Base-by-base conservation (phyloP, 805 yeast genomes). In the Pichia sporocuriosa region DNA sequence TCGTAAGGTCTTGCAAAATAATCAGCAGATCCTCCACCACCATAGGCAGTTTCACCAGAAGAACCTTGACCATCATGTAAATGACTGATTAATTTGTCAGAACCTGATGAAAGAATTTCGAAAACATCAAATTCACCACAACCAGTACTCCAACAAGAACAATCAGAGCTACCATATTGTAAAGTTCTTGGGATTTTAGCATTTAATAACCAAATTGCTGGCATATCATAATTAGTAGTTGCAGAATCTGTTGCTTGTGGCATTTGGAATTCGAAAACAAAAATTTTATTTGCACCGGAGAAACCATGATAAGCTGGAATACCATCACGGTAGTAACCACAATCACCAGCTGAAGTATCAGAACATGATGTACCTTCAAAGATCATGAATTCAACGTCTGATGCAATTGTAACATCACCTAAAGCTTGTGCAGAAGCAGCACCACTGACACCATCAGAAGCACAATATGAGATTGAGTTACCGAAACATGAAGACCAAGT, bases 81-180 rank as follows among this genome's bases (percentile, higher is more conserved):
- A 61, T 87, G 93, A 43, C 85, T 70, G 55, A 84, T 80, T 63
- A 89, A 69, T 62, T 81, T 79, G 61, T 71, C 68, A 48, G 85
- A 78, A 52, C 96, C 96, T 27, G 83, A 52, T 48, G 79, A 68
- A 54, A 93, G 75, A 53, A 90, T 73, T 75, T 93, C 98, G 58
- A 90, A 93, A 57, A 88, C 72, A 68, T 93, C 98, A 57, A 93
- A 72, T 73, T 93, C 98, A 70, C 98, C 98, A 70, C 98, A 93
- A 48, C 97, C 97, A 42, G 95, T 74, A 40, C 75, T 56, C 98
- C 98, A 93, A 76, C 98, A 93, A 28, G 97, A 87, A 73, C 97
- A 93, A 17, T 75, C 61, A 21, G 80, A 62, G 46, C 70, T 69
- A 63, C 97, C 97, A 68, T 93, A 93, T 70, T 93, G 97, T 58